Conservation (phyloP, 1,284 basidiomycete genomes). For the Rhodotorula glutinis region DNA sequence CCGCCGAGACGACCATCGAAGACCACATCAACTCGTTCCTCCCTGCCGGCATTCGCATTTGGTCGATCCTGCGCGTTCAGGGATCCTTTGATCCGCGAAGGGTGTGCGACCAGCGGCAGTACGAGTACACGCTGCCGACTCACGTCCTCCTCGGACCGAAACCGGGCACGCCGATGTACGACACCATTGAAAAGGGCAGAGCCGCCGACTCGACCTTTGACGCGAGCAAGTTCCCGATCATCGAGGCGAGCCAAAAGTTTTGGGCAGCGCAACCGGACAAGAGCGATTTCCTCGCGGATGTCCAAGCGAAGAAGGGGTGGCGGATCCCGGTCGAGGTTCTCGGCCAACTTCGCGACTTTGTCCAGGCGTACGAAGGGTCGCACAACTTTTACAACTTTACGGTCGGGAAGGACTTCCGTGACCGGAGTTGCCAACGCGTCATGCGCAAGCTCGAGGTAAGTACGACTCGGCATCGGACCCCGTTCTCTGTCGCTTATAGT, state of each 20-base stretch:
- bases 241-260: slow-evolving; percentile 23
- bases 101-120: slow-evolving; percentile 87
- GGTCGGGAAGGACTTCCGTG: slow-evolving; percentile 66
- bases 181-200: slow-evolving; percentile 50
- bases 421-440: slow-evolving; percentile 53
- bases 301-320: slow-evolving; percentile 62
- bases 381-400: slow-evolving; percentile 98
- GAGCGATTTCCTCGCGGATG: slow-evolving; percentile 20
- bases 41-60: slow-evolving; percentile 85
- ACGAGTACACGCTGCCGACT: slow-evolving; percentile 94
- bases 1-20: slow-evolving; percentile 21
- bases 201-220: neutral
- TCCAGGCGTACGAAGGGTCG: slow-evolving; percentile 66
- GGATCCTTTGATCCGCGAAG: slow-evolving; percentile 88
- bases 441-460: slow-evolving; percentile 80
- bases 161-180: slow-evolving; percentile 64
- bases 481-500: no score
- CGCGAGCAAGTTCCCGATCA: slow-evolving; percentile 11
- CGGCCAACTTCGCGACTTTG: slow-evolving; percentile 58
- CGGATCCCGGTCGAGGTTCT: slow-evolving; percentile 60
- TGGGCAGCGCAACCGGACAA: slow-evolving; percentile 24
- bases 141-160: slow-evolving; percentile 91
- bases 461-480: neutral
- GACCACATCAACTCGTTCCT: slow-evolving; percentile 71
- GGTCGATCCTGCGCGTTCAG: slow-evolving; percentile 83